A percentile compares a stretch with the other conserved stretches of the same genome.
Conservation (phyloP, 805 yeast genomes). For the Metschnikowia lachancei region DNA sequence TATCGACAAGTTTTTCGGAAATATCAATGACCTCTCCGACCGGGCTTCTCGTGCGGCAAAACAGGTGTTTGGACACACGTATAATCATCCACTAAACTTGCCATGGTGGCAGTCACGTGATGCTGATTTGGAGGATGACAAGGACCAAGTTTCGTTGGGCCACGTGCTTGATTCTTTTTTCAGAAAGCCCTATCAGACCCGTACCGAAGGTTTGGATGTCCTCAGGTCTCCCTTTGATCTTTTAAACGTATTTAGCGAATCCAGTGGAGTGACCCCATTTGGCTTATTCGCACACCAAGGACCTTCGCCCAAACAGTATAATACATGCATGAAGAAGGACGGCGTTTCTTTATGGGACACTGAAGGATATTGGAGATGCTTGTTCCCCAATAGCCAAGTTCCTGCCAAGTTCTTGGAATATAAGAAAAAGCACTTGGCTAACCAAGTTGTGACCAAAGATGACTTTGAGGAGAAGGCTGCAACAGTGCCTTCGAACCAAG, state of each 20-base stretch:
- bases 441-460: constrained; percentile 50
- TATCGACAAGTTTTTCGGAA: constrained; percentile 24
- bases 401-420: constrained; percentile 31
- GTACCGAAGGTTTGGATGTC: constrained; percentile 2
- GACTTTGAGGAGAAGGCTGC: constrained; percentile 43
- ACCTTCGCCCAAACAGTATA: constrained; percentile 59
- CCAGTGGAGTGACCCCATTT: constrained; percentile 31
- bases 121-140: constrained; percentile 2
- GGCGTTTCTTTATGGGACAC: constrained; percentile 84
- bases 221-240: constrained; percentile 9
- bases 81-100: constrained; percentile 9
- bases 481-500: constrained; percentile 10
- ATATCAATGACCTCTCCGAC: constrained; percentile 26
- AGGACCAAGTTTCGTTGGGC: background rate
- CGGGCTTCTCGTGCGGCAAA: constrained; percentile 27
- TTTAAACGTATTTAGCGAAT: constrained; percentile 19
- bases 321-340: constrained; percentile 56
- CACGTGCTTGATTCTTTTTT: constrained; percentile 15
- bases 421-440: constrained; percentile 26
- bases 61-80: constrained; percentile 21
- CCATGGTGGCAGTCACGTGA: constrained; percentile 10
- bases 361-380: constrained; percentile 86
- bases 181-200: constrained; percentile 25
- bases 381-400: constrained; percentile 59
- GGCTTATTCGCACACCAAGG: constrained; percentile 54